phyloP scores from a whole-genome alignment of 371 early-diverging fungal species.

The Mucor indicus region DNA sequence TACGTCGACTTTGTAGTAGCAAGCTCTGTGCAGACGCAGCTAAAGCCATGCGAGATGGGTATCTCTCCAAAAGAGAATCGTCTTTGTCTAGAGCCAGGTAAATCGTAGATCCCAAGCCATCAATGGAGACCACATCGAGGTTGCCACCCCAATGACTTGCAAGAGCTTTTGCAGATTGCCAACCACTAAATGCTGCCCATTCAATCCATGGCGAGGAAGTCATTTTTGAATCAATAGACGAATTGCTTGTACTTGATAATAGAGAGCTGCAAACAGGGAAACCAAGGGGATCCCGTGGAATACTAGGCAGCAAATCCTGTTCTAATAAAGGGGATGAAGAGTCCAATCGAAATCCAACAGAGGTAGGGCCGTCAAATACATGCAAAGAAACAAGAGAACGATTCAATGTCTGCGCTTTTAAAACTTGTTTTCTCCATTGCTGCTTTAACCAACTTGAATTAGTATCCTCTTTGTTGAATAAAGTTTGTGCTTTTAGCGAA shows the following conservation, averaged over 20 bases:
- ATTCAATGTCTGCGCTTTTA: too few relatives aligned
- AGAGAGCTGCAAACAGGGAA: constrained; percentile 44
- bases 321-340: constrained; percentile 20
- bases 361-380: constrained; percentile 41
- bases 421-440: too few relatives aligned
- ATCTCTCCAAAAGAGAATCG: constrained; percentile 47
- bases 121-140: constrained; percentile 64
- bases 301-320: constrained; percentile 24
- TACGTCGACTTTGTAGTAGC: constrained; percentile 33
- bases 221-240: constrained; percentile 27
- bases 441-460: too few relatives aligned
- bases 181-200: constrained; percentile 29
- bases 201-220: background rate
- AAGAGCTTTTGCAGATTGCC: constrained; percentile 35
- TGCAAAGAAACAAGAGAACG: constrained; percentile 29
- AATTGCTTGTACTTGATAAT: constrained; percentile 46
- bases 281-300: constrained; percentile 40
- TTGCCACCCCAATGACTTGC: constrained; percentile 78
- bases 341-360: constrained; percentile 34
- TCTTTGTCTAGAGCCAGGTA: constrained; percentile 71
- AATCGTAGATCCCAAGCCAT: constrained; percentile 73
- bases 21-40: constrained; percentile 26
- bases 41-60: constrained; percentile 29
- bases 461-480: constrained; percentile 55
- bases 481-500: constrained; percentile 49